Evolutionary conservation across 2,329 filamentous ascomycete genomes (phyloP), one percentile per base, ranked within the genome.

Genomic region (Sporothrix brasiliensis): DNA sequence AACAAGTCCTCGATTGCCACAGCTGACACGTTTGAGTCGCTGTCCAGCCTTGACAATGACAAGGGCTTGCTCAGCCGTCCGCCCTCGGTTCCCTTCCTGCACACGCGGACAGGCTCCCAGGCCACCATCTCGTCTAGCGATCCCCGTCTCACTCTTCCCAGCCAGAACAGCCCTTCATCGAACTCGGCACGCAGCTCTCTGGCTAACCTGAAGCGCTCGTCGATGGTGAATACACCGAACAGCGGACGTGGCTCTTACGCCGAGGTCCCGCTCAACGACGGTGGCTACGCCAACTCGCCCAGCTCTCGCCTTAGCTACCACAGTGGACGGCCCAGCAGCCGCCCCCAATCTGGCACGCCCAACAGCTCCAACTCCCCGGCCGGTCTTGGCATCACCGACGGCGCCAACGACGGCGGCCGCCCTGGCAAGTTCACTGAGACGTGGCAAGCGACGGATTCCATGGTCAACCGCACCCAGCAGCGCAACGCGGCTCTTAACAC

Each of bases 21-120:
- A 2, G 77, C 78, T 7, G 81, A 80, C 73, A 85, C 80, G 4
- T 67, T 72, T 24, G 65, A 68, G 69, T 72, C 73, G 16, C 30
- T 71, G 9, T 53, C 67, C 27, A 72, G 70, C 11, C 74, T 83
- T 11, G 87, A 91, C 72, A 91, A 91, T 78, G 87, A 84, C 71
- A 81, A 85, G 68, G 80, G 82, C 50, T 74, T 84, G 9, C 53
- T 71, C 24, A 80, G 81, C 49, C 81, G 82, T 1, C 85, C 85
- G 0, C 83, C 83, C 0, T 86, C 86, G 0, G 84, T 97, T 66
- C 89, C 93, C 0, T 97, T 97, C 79, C 87, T 92, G 80, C 90
- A 95, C 77, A 96, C 92, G 0, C 88, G 93, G 47, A 84, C 83
- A 19, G 82, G 86, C 61, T 92, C 89, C 13, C 85, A 86, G 19